Base-by-base conservation (phyloP, 805 yeast genomes). In the Lipomyces sp. region DNA sequence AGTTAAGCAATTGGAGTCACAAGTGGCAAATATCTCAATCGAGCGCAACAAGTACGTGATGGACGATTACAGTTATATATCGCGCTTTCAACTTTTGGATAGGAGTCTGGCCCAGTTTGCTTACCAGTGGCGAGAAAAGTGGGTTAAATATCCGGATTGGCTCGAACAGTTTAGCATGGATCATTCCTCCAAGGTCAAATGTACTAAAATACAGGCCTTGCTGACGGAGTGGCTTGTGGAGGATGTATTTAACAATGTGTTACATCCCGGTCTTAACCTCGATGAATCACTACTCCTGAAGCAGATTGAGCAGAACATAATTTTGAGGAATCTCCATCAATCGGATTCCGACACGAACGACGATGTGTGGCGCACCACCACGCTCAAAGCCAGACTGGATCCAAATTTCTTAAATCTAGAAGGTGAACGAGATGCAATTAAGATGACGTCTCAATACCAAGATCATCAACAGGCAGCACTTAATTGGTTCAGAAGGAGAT, bases 181-280 rank as follows among this genome's bases (percentile, higher is more conserved):
- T 24, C 24, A 24, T 24, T 24, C 24, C 24, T 24, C 15, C 48
- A 42, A 18, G 48, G 15, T 13, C 18, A 42, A 42, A 42, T 42
- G 13, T 6, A 42, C 13, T n/a, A 42, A 42, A 5, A 42, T 42
- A 42, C 48, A 42, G 15, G 48, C n/a, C 8, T n/a, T 6, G 2
- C 59, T 56, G n/a, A 34, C 59, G 7, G 32, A 37, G 32, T 57
- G 60, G 57, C 15, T 57, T 0, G 60, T 32, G 2, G 18, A 57
- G 8, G 60, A 57, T 4, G 33, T 57, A 24, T 57, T 57, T 32
- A 29, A 29, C 24, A 39, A n/a, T 24, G 13, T 33, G 15, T 42
- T 57, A 34, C 60, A 57, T 32, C 60, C 60, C 11, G 60, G 34
- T n/a, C 39, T 57, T 8, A 55, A 57, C 8, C 51, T 57, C 11